These are phyloP conservation scores for Wickerhamomyces ciferrii DNA, from an alignment of 805 yeast genomes.

Conservation along the genomic window DNA sequence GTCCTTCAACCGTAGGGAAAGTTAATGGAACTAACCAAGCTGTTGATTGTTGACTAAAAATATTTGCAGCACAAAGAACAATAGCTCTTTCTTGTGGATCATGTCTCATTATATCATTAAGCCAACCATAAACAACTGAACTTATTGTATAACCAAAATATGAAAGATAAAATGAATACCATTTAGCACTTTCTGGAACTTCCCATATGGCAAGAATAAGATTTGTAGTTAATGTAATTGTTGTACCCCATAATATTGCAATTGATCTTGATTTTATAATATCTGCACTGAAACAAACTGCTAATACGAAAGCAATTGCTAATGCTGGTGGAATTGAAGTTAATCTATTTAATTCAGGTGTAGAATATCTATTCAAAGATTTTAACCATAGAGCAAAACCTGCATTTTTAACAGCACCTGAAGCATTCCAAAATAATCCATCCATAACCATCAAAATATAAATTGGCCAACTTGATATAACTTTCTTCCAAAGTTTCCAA, in stretches of 20 bases:
- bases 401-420: slow-evolving; percentile 38
- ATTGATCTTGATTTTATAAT: slow-evolving; percentile 34
- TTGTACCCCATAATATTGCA: slow-evolving; percentile 36
- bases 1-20: slow-evolving; percentile 43
- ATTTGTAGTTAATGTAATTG: slow-evolving; percentile 40
- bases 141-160: slow-evolving; percentile 44
- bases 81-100: slow-evolving; percentile 49
- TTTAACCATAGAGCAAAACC: slow-evolving; percentile 44
- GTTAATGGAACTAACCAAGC: slow-evolving; percentile 38
- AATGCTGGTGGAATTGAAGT: slow-evolving; percentile 35
- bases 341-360: slow-evolving; percentile 33
- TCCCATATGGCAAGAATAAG: slow-evolving; percentile 44
- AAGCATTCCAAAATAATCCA: slow-evolving; percentile 53
- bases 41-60: slow-evolving; percentile 45
- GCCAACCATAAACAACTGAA: slow-evolving; percentile 53
- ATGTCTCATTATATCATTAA: slow-evolving; percentile 50
- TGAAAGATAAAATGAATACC: slow-evolving; percentile 37
- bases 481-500: slow-evolving; percentile 42
- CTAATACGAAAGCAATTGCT: not conserved
- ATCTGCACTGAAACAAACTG: slow-evolving; percentile 20
- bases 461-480: slow-evolving; percentile 52
- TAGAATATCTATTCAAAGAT: slow-evolving; percentile 29
- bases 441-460: slow-evolving; percentile 42
- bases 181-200: slow-evolving; percentile 42
- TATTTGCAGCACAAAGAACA: slow-evolving; percentile 42